phyloP scores from a whole-genome alignment of 2,329 filamentous ascomycete species.

The Fusarium drepaniforme region DNA sequence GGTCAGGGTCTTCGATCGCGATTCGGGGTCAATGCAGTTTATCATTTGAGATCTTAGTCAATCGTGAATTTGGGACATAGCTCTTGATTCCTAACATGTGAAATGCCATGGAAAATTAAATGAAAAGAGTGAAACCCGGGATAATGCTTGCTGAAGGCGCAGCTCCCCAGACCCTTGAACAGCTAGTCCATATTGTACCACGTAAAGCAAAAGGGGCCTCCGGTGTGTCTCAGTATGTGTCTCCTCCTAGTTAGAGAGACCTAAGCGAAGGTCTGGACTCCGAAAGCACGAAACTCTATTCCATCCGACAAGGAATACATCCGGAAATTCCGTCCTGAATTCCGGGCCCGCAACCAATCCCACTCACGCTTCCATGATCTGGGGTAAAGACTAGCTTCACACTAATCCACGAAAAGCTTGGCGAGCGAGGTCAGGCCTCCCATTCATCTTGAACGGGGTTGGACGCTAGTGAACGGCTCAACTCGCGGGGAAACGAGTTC shows the following conservation, averaged over 20 bases:
- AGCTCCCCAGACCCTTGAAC: background rate
- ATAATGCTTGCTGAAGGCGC: background rate
- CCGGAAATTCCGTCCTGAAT: constrained; percentile 17
- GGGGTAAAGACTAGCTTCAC: background rate
- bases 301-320: background rate
- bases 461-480: background rate
- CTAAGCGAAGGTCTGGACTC: background rate
- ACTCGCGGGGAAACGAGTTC: background rate
- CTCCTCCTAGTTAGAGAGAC: background rate
- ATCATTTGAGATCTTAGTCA: background rate
- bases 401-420: background rate
- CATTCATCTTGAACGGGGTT: background rate
- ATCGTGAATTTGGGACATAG: background rate
- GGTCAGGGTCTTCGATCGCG: background rate
- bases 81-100: background rate
- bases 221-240: too few species aligned
- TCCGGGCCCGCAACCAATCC: background rate
- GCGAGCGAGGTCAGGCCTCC: background rate
- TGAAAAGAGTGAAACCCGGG: background rate
- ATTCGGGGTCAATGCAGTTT: background rate
- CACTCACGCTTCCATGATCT: background rate
- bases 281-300: background rate
- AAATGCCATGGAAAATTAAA: background rate
- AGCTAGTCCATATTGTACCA: background rate
- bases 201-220: background rate